phyloP scores from a whole-genome alignment of 1,284 basidiomycete species.

The Ustilago cynodontis region DNA sequence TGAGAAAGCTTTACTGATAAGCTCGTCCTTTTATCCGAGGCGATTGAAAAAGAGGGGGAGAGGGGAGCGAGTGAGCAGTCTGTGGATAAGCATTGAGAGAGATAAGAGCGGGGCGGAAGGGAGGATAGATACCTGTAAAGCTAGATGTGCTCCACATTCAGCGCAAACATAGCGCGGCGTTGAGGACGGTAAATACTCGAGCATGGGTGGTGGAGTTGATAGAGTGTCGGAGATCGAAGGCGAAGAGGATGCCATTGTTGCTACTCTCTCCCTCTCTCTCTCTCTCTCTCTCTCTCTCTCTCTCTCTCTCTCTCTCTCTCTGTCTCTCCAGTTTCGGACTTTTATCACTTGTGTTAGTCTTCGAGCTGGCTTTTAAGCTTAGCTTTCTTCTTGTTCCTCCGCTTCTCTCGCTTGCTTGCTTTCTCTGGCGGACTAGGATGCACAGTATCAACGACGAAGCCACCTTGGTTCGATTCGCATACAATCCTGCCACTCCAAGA shows the following conservation, averaged over 20 bases:
- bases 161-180: constrained; percentile 60
- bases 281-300: background rate
- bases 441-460: background rate
- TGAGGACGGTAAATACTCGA: constrained; percentile 29
- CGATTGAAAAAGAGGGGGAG: background rate
- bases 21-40: constrained; percentile 76
- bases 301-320: background rate
- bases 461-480: background rate
- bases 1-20: constrained; percentile 86
- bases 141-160: constrained; percentile 60
- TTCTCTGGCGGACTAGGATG: background rate
- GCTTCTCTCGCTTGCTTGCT: background rate
- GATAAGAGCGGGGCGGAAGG: background rate
- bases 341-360: no score
- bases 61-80: background rate
- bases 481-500: background rate
- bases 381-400: background rate
- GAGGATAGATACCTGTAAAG: constrained; percentile 45
- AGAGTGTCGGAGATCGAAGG: background rate
- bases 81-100: background rate
- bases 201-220: background rate
- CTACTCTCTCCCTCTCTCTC: background rate
- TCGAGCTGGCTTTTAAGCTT: no score
- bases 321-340: background rate
- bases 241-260: background rate